A percentile compares a stretch with the other conserved stretches of the same genome.
Evolutionary conservation across 768 basidiomycete species (phyloP).

Genomic region (Boletus patriciae): DNA sequence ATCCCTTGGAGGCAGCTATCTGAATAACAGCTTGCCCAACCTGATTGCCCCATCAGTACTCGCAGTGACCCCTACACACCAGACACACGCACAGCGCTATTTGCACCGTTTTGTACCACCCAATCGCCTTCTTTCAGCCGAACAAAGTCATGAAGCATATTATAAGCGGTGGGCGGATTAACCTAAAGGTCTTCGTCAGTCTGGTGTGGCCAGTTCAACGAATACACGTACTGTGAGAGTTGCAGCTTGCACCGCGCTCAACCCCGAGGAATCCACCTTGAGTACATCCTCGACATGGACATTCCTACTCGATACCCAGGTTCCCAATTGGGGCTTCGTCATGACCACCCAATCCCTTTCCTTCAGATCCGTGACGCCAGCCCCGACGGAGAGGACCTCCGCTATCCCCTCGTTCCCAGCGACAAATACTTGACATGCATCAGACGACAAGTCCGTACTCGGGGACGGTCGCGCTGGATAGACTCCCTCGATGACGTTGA

Average conservation of each 20-base stretch:
- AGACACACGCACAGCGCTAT: constrained; percentile 64
- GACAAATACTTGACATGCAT: constrained; percentile 48
- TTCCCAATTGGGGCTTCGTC: constrained; percentile 67
- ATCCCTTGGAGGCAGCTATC: constrained; percentile 66
- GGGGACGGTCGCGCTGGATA: constrained; percentile 65
- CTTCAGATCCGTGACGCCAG: constrained; percentile 47
- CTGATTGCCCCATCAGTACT: constrained; percentile 34
- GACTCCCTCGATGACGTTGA: constrained; percentile 81
- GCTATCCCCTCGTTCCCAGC: constrained; percentile 80
- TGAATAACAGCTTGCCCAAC: constrained; percentile 87
- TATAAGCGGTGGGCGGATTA: constrained; percentile 82
- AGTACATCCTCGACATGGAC: constrained; percentile 57
- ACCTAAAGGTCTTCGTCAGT: constrained; percentile 42
- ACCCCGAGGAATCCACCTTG: constrained; percentile 49
- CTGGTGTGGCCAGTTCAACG: neutral
- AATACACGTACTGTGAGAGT: constrained; percentile 60
- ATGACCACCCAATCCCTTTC: constrained; percentile 76
- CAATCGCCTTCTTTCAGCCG: constrained; percentile 67
- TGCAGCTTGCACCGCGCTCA: constrained; percentile 68
- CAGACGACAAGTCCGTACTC: constrained; percentile 36
- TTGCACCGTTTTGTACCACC: constrained; percentile 85
- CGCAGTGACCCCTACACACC: neutral
- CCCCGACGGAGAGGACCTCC: constrained; percentile 60
- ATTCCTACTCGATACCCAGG: constrained; percentile 64
- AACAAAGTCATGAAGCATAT: constrained; percentile 75